Evolutionary conservation across 805 yeast species (phyloP).

Genomic region (Metschnikowia colocasiae): DNA sequence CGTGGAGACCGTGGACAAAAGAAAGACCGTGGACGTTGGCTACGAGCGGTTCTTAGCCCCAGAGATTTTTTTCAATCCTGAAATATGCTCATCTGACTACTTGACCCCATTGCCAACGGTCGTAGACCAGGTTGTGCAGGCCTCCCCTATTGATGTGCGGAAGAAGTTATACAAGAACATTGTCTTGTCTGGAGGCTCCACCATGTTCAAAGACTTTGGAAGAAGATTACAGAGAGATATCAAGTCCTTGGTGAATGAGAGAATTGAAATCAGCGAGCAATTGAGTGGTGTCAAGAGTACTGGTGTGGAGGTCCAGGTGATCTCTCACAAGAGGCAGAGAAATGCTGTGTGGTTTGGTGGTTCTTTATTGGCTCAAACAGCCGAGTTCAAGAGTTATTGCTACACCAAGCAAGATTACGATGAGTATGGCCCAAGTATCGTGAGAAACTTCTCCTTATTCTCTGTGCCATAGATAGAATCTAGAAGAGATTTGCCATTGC

Average conservation of each 20-base stretch:
- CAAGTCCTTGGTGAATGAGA: conserved; percentile 78
- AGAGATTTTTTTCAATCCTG: conserved; percentile 98
- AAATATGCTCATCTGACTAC: conserved; percentile 91
- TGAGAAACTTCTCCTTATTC: conserved; percentile 92
- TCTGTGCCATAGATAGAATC: conserved; percentile 61
- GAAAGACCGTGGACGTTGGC: conserved; percentile 81
- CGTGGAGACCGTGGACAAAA: conserved; percentile 74
- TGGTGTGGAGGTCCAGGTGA: conserved; percentile 96
- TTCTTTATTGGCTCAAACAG: conserved; percentile 90
- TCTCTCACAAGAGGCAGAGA: conserved; percentile 94
- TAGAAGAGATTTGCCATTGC: not conserved
- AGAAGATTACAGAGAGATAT: conserved; percentile 95
- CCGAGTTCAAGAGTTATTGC: conserved; percentile 93
- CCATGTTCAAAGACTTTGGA: conserved; percentile 98
- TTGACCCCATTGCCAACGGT: conserved; percentile 94
- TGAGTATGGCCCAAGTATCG: conserved; percentile 96
- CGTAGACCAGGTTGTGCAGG: conserved; percentile 91
- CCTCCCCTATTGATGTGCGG: conserved; percentile 96
- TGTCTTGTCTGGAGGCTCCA: conserved; percentile 95
- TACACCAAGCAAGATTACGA: conserved; percentile 97
- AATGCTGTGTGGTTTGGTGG: conserved; percentile 99
- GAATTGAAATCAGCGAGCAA: conserved; percentile 78
- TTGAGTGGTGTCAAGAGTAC: conserved; percentile 73
- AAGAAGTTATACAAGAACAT: conserved; percentile 93
- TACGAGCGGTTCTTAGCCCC: conserved; percentile 98